Base-by-base conservation (phyloP, 139 green algal species). In the Chlorella ohadii region DNA sequence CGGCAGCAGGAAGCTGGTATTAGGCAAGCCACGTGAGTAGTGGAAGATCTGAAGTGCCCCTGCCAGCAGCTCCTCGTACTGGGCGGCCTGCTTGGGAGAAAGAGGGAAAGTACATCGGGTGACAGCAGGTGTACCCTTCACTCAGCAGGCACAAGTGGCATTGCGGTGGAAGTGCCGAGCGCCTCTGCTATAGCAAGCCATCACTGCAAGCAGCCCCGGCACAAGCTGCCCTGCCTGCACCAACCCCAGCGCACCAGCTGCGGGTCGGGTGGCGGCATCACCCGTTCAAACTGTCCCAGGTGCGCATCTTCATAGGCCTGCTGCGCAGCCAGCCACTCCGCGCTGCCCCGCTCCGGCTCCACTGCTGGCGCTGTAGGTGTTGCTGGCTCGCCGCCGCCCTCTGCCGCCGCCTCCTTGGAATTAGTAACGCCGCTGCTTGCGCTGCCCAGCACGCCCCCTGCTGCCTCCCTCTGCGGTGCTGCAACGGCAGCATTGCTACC, bases 271-370 rank as follows among this genome's bases (percentile, higher is more conserved):
- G 81, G 44, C 22, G 81, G 81, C 59, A 86, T 47, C 41, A 86
- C 66, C 28, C 81, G 71, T 44, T 86, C 71, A 57, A 82, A 86
- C 28, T 47, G 44, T 4, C 80, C 80, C 27, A 73, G 15, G 56
- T 85, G 70, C 16, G 80, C 80, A 34, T 85, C 80, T 56, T 85
- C 80, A 5, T 73, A 56, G 22, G 34, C 80, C 41, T 31, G n/a
- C 72, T 86, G 72, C 27, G 11, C 38, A 3, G 59, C 57, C 72
- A 67, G 55, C 72, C 81, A 86, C 27, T 63, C 61, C 11, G 39
- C 61, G 41, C 41, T 74, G 5, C 47, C 63, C 39, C 41, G 22
- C 34, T 19, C 31, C 34, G 74, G 4, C 55, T 56, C 76, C 36
- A 5, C 76, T 0, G 56, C 55, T 3, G n/a, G 64, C 11, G 51